phyloP scores from a whole-genome alignment of 75 land plant genomes.

The Pseudotsuga menziesii region DNA sequence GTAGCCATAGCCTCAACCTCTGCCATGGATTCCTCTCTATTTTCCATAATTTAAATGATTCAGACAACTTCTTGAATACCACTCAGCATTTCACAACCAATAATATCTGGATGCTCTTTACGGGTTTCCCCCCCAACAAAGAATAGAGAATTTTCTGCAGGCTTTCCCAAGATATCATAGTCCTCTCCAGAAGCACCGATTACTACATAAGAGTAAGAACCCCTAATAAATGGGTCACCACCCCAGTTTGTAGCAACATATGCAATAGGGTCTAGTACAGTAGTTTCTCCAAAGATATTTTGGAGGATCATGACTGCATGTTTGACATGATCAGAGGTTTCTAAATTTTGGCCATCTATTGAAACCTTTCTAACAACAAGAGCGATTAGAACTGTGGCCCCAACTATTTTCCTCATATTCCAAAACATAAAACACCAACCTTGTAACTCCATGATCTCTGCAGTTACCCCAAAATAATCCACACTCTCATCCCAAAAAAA shows the following conservation, averaged over 20 bases:
- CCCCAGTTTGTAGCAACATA: constrained; percentile 96
- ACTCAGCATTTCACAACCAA: constrained; percentile 97
- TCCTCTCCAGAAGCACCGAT: constrained; percentile 76
- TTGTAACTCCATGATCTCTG: constrained; percentile 63
- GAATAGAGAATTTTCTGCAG: constrained; percentile 87
- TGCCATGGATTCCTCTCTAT: constrained; percentile 67
- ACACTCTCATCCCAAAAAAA: constrained; percentile 95
- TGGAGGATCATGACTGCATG: constrained; percentile 77
- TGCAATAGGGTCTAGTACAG: constrained; percentile 84
- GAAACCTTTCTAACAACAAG: constrained; percentile 95
- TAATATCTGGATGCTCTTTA: constrained; percentile 99
- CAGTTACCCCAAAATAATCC: constrained; percentile 97
- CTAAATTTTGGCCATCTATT: constrained; percentile 55
- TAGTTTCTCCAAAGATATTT: constrained; percentile 74
- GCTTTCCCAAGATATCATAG: constrained; percentile 86
- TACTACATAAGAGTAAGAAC: constrained; percentile 97
- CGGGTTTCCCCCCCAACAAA: constrained; percentile 99
- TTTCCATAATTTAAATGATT: constrained; percentile 70
- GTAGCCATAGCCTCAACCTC: constrained; percentile 86
- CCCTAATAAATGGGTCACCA: constrained; percentile 77
- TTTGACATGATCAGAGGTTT: constrained; percentile 56
- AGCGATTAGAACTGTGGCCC: constrained; percentile 93
- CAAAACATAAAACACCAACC: constrained; percentile 98
- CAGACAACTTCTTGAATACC: constrained; percentile 95
- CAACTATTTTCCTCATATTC: constrained; percentile 90